Evolutionary conservation across 2,329 filamentous ascomycete genomes (phyloP).

Genomic region (Clathrospora elynae): DNA sequence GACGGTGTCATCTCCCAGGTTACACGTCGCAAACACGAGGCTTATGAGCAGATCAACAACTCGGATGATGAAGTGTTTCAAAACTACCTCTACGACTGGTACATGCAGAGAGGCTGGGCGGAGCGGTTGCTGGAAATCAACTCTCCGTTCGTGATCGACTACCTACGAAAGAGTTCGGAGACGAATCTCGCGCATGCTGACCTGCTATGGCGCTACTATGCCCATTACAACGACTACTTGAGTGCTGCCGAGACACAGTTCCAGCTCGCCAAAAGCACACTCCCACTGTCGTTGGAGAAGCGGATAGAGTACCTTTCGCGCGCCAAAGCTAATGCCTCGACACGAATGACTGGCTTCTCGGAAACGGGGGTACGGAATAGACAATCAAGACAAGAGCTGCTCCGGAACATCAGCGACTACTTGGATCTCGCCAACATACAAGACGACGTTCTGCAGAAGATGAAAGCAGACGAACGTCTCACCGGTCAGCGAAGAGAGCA

Average conservation of each 20-base stretch:
- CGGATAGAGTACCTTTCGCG: conserved; percentile 88
- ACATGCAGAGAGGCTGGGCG: conserved; percentile 80
- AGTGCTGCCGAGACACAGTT: conserved; percentile 87
- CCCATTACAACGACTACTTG: conserved; percentile 80
- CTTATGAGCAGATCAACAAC: conserved; percentile 85
- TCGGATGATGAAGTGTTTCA: conserved; percentile 94
- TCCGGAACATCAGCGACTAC: conserved; percentile 82
- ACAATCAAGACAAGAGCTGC: conserved; percentile 80
- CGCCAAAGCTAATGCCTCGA: conserved; percentile 90
- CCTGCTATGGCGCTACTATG: conserved; percentile 90
- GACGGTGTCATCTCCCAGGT: conserved; percentile 79
- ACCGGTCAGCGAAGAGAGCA: conserved; percentile 65
- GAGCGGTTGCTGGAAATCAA: conserved; percentile 84
- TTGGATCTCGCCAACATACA: conserved; percentile 95
- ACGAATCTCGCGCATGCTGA: conserved; percentile 81
- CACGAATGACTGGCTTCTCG: conserved; percentile 74
- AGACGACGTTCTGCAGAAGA: conserved; percentile 81
- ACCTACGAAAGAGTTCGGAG: conserved; percentile 76
- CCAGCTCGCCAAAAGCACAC: conserved; percentile 80
- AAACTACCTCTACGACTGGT: conserved; percentile 97
- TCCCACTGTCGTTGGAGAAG: conserved; percentile 77
- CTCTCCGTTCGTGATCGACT: conserved; percentile 83
- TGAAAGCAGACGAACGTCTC: conserved; percentile 75
- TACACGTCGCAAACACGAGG: conserved; percentile 80
- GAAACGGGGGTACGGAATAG: conserved; percentile 55